Percentiles rank a stretch among this genome's conserved stretches.
Conservation (phyloP, 345 rosid genomes). For the Eucalyptus sp. region DNA sequence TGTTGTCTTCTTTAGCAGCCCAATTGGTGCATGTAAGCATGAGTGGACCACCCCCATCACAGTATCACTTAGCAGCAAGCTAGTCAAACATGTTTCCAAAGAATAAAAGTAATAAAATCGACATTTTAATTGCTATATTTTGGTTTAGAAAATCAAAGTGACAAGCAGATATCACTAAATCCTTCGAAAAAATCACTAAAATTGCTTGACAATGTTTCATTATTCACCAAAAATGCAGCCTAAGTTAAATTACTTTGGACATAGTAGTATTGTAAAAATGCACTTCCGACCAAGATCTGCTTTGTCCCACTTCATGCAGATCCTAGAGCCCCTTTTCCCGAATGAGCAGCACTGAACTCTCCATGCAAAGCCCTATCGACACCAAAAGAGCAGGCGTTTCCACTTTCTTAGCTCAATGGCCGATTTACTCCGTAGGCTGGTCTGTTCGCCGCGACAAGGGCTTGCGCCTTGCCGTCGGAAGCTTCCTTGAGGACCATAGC, state of each 20-base stretch:
- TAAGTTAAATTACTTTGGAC: not conserved
- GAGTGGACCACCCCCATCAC: not conserved
- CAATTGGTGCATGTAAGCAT: not conserved
- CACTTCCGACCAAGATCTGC: not conserved
- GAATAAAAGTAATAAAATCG: not conserved
- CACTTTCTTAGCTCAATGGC: slow-evolving; percentile 40
- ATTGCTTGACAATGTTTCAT: not conserved
- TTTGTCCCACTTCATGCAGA: not conserved
- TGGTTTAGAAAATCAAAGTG: not conserved
- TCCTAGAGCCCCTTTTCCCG: not conserved
- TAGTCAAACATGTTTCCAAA: not conserved
- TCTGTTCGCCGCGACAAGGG: slow-evolving; percentile 24
- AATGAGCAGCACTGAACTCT: not conserved
- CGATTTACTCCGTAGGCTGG: slow-evolving; percentile 44
- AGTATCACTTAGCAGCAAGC: not conserved
- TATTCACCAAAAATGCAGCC: not conserved
- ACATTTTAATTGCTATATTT: not conserved
- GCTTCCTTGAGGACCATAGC: slow-evolving; percentile 36
- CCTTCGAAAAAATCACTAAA: not conserved
- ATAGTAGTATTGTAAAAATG: not conserved
- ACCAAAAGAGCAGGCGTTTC: slow-evolving; percentile 15
- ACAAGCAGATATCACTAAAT: not conserved
- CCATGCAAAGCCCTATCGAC: slow-evolving; percentile 19
- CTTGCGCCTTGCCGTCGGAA: slow-evolving; percentile 42
- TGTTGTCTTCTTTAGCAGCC: not conserved